Evolutionary conservation across 2,329 filamentous ascomycete genomes (phyloP), one percentile per base, ranked within the genome.

Genomic region (Epichloe sp.): DNA sequence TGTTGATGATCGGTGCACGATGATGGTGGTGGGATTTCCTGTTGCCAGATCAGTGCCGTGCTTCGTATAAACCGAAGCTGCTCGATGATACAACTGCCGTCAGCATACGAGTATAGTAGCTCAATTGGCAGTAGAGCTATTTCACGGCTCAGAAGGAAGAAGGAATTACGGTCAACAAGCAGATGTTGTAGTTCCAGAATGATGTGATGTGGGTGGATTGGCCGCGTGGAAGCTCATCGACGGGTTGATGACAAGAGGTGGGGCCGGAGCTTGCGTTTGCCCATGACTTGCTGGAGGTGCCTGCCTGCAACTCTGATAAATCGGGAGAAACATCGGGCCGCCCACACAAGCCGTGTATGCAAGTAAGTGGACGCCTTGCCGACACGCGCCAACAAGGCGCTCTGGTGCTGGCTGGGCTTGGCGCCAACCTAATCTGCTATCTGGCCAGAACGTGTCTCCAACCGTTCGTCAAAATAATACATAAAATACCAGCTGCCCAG

Each of bases 291-390:
- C 14, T 44, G 26, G 14, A 35, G 46, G 37, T 51, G 50, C 52
- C 52, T 51, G 50, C 54, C 52, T 55, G 42, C 41, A 46, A 34
- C 43, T 40, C 47, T 41, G 4, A 26, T 3, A 14, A 23, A 3
- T n/a, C 4, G 36, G 55, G 52, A 56, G 49, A 55, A 56, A 53
- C 41, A 44, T 55, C 50, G 53, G 53, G 36, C 55, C 55, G 52
- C 17, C 26, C 31, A 36, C 17, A 7, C 15, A 38, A 35, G n/a
- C 17, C 49, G 43, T 35, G 19, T 3, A 21, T 21, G 19, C 19
- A 23, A 6, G 15, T 31, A 35, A 40, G 40, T 49, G 47, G 47
- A 49, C 47, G 40, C 40, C 43, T 34, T 36, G 41, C 17, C 37
- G 26, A 8, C 40, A 26, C 31, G 10, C 40, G 21, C 37, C 23